Base-by-base conservation (phyloP, 2,329 filamentous ascomycete genomes). In the Colletotrichum endophyticum region DNA sequence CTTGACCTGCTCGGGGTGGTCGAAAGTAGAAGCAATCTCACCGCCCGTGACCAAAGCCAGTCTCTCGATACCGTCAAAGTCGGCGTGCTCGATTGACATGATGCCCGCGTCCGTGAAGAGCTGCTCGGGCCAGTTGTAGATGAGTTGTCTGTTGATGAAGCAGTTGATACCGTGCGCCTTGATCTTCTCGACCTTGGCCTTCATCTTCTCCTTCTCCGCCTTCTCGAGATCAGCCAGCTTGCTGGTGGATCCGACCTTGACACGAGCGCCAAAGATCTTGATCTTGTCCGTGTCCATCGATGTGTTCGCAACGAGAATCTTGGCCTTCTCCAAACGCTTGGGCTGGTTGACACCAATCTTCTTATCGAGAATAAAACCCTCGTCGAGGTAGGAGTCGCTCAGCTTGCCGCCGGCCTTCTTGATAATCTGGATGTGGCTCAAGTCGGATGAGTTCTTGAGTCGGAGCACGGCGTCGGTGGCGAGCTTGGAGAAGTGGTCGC, bases 101-200 rank as follows among this genome's bases (percentile, higher is more conserved):
- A 99, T 99, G 78, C 97, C 97, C 9, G 96, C 96, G 85, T 99
- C 97, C 44, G 96, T 96, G 84, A 99, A 99, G 63, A 99, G 94
- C 88, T 99, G 97, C 87, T 99, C 97, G 8, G 97, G 97, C 97
- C 97, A 99, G 91, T 99, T 99, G 91, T 99, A 99, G 88, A 99
- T 99, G 79, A 99, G 92, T 86, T 99, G 97, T 81, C 97, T 91
- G 91, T 99, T 99, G 86, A 99, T 98, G 87, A 99, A 99, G 90
- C 97, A 99, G 91, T 99, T 99, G 88, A 99, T 98, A 76, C 97
- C 97, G 83, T 99, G 97, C 63, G 95, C 92, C 92, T 99, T 99
- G 89, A 99, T 99, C 87, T 95, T 96, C 79, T 99, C 97, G 62
- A 99, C 97, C 91, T 99, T 99, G 79, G 95, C 94, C 91, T 96